A percentile compares a stretch with the other conserved stretches of the same genome.
These are phyloP conservation scores for Podospora tetraspora DNA, from an alignment of 495 filamentous ascomycete species.

Conservation along the genomic window DNA sequence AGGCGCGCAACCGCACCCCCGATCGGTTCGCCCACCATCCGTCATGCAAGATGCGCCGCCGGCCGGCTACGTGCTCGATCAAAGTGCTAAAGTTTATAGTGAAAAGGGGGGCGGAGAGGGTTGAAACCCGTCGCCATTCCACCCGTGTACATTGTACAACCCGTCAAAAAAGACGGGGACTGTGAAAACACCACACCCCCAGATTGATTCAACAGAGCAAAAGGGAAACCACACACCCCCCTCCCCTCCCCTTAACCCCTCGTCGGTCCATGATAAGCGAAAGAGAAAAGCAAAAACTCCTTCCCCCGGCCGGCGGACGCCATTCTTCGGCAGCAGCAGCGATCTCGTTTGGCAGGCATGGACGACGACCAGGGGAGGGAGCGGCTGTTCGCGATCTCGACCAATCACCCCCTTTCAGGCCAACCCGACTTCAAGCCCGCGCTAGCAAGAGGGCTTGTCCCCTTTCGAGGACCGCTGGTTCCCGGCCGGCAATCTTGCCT, in stretches of 20 bases:
- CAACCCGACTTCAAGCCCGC: background rate
- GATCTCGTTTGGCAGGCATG: background rate
- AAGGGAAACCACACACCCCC: background rate
- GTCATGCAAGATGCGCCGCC: conserved; percentile 6
- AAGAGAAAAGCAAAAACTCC: background rate
- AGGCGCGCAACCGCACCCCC: conserved; percentile 10
- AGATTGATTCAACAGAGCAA: no score
- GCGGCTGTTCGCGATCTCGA: background rate
- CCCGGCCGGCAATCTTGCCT: background rate
- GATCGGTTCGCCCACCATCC: conserved; percentile 5
- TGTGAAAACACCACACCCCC: background rate
- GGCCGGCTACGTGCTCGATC: background rate
- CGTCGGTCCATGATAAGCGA: background rate
- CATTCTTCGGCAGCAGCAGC: background rate
- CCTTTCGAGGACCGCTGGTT: background rate
- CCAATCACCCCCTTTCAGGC: background rate
- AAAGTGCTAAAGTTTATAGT: background rate
- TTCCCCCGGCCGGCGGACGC: background rate
- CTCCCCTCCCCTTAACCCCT: background rate
- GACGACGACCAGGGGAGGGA: no score
- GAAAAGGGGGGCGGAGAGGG: background rate
- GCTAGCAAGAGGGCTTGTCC: background rate
- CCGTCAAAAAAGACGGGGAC: background rate
- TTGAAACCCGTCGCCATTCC: background rate
- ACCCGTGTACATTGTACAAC: background rate